phyloP scores from a whole-genome alignment of 176 grass and related monocot genomes.

The Carex littledalei region DNA sequence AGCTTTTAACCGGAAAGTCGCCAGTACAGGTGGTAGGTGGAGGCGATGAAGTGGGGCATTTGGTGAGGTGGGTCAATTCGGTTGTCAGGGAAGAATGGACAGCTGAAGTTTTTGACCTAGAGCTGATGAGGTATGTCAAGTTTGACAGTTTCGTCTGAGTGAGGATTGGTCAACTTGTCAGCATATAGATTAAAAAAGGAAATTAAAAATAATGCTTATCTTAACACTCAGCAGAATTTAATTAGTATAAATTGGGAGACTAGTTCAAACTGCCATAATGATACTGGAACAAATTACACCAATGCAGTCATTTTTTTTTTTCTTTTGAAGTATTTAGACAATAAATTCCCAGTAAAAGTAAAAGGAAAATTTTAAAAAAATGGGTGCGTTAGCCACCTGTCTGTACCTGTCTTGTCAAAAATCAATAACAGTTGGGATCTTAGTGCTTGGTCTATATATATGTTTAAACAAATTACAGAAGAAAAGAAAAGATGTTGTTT shows the following conservation, averaged over 20 bases:
- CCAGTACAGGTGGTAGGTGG: conserved; percentile 67
- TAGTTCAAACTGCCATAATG: not conserved
- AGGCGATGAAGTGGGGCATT: conserved; percentile 75
- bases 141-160: not conserved
- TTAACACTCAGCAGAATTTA: not conserved
- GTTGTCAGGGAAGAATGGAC: conserved; percentile 99
- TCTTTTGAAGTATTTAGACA: not conserved
- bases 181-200: not conserved
- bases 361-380: not conserved
- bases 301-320: not conserved
- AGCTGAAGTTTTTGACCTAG: conserved; percentile 75
- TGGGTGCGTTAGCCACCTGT: too few species aligned
- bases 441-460: not conserved
- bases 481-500: not conserved
- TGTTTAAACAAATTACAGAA: not conserved
- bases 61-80: conserved; percentile 95
- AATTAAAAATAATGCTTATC: not conserved
- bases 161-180: not conserved
- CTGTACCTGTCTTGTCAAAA: too few species aligned
- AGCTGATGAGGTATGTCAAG: conserved; percentile 55
- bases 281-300: not conserved
- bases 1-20: conserved; percentile 83
- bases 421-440: not conserved
- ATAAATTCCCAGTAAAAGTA: not conserved
- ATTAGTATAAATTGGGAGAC: not conserved